These are phyloP conservation scores for Paramecium pentaurelia DNA, from an alignment of 73 alveolate species.

Conservation along the genomic window DNA sequence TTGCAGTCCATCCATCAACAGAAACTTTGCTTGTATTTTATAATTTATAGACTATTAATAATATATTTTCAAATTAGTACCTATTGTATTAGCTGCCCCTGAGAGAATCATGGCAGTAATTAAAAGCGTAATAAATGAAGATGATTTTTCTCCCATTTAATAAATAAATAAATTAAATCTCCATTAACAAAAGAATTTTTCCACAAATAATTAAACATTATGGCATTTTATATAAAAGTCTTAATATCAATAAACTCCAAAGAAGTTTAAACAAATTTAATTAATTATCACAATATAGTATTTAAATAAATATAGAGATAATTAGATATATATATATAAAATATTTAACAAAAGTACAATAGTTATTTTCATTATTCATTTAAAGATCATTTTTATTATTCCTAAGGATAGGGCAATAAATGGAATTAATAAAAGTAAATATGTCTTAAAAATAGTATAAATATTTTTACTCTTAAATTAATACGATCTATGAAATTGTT, in stretches of 20 bases:
- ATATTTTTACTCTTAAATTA: neutral
- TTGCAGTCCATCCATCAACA: neutral
- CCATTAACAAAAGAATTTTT: neutral
- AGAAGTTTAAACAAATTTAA: neutral
- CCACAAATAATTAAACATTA: neutral
- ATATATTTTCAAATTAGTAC: neutral
- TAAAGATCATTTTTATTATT: neutral
- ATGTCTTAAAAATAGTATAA: neutral
- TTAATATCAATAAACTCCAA: too few relatives aligned
- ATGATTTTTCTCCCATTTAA: neutral
- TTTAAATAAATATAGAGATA: neutral
- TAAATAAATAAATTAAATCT: neutral
- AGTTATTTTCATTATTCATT: neutral
- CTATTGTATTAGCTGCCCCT: constrained; percentile 32
- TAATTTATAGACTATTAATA: neutral
- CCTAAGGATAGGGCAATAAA: neutral
- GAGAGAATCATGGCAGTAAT: constrained; percentile 13
- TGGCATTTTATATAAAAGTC: neutral
- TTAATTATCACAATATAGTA: neutral
- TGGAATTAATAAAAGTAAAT: neutral
- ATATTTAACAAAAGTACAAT: neutral
- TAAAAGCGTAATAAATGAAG: neutral
- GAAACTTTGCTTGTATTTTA: neutral
- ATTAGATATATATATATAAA: neutral
- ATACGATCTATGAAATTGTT: neutral